phyloP scores from a whole-genome alignment of 2,329 filamentous ascomycete genomes.

The Clonostachys sp. region DNA sequence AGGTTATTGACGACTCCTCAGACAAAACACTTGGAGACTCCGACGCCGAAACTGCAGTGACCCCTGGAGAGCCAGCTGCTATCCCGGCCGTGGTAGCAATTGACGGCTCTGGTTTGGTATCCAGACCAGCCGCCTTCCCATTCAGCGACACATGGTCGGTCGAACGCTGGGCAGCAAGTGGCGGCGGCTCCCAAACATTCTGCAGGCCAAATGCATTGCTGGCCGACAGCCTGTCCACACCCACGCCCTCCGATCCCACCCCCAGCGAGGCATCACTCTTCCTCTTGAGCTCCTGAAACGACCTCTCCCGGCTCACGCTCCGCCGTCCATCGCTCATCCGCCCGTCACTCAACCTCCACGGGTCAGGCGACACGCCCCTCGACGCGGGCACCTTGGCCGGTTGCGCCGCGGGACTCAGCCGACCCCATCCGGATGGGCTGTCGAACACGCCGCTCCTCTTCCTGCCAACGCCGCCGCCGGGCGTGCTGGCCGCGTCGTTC shows the following conservation, averaged over 20 bases:
- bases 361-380: slow-evolving; percentile 18
- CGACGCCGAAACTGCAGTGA: too few relatives aligned
- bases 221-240: not conserved
- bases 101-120: too few relatives aligned
- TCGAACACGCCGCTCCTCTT: not conserved
- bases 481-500: slow-evolving; percentile 15
- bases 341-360: slow-evolving; percentile 19
- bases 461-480: too few relatives aligned
- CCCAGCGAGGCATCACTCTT: slow-evolving; percentile 3
- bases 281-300: slow-evolving; percentile 2
- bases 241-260: not conserved
- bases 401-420: slow-evolving; percentile 17
- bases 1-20: too few relatives aligned
- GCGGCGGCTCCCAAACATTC: not conserved
- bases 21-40: too few relatives aligned
- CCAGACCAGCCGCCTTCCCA: too few relatives aligned
- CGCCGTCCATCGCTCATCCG: slow-evolving; percentile 1
- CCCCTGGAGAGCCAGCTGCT: too few relatives aligned
- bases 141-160: too few relatives aligned
- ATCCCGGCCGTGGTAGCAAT: too few relatives aligned
- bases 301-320: slow-evolving; percentile 3
- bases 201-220: not conserved
- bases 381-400: slow-evolving; percentile 10
- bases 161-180: too few relatives aligned
- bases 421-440: slow-evolving; percentile 23